Evolutionary conservation across 2,329 filamentous ascomycete genomes (phyloP), one percentile per base, ranked within the genome.

Genomic region (Zymoseptoria crescenta): DNA sequence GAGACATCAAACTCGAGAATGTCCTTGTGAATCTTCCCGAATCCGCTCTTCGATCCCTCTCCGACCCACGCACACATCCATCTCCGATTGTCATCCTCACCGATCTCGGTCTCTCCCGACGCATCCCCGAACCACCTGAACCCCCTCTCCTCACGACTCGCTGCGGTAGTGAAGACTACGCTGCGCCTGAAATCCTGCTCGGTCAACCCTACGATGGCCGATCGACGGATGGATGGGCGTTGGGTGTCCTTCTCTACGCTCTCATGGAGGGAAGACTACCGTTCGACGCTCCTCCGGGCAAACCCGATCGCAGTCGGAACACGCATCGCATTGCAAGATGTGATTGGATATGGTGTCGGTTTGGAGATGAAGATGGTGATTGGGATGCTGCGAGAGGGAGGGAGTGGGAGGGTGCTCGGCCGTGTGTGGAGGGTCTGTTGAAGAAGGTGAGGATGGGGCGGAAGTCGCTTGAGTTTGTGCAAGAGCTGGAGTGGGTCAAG

Each of bases 1-100:
- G 94, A 61, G 94, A 99, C 74, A 95, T 99, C 75, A 99, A 99
- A 77, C 86, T 99, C 60, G 94, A 99, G 80, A 99, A 97, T 73
- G 90, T 96, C 49, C 85, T 99, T 29, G 88, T 97, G 68, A 97
- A 96, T 71, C 80, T 96, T 53, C 84, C 88, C 0, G 78, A 83
- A 4, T 51, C 59, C 72, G 82, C 28, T 83, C 89, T 69, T 82
- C 95, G 49, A 77, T 83, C 68, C 62, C 78, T 67, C 5, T 77
- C 82, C 35, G 82, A 93, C 68, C 96, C 91, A 81, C 78, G 81
- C 52, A 85, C 80, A 0, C 90, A 96, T 68, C 88, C 91, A 8
- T 83, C 91, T 69, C 88, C 93, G 1, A 83, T 97, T 56, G 84
- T 93, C 58, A 96, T 91, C 1, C 81, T 99, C 49, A 95, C 92